Evolutionary conservation across 1,284 basidiomycete genomes (phyloP).

Genomic region (Irpex sp.): DNA sequence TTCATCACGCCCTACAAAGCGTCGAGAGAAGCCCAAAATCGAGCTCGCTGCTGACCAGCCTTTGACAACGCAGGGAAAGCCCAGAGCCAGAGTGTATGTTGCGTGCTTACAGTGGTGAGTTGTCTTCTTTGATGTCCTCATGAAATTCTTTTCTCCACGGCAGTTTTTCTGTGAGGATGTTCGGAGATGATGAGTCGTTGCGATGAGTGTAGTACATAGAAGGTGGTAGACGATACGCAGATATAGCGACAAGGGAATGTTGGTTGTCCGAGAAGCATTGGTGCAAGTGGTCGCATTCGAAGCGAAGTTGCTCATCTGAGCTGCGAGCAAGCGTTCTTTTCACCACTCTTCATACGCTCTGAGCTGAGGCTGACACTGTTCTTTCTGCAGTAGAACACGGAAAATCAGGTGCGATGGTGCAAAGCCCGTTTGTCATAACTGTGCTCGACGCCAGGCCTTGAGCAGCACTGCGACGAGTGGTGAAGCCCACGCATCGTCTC

Average conservation of each 20-base stretch:
- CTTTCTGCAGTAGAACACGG: slow-evolving; percentile 54
- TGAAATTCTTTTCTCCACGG: background rate
- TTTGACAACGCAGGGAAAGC: slow-evolving; percentile 71
- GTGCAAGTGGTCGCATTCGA: background rate
- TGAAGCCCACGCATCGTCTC: slow-evolving; percentile 8
- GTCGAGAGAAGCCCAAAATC: slow-evolving; percentile 60
- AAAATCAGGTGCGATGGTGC: slow-evolving; percentile 82
- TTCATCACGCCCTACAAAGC: slow-evolving; percentile 30
- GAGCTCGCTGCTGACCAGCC: slow-evolving; percentile 69
- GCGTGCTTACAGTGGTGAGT: slow-evolving; percentile 73
- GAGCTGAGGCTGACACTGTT: slow-evolving; percentile 1
- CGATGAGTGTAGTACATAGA: background rate
- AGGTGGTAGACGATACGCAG: background rate
- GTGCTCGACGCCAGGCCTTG: slow-evolving; percentile 38
- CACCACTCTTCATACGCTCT: background rate
- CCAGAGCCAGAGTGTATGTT: slow-evolving; percentile 69
- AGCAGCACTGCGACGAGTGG: background rate
- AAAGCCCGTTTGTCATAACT: slow-evolving; percentile 72
- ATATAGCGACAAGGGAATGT: background rate
- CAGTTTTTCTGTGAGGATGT: slow-evolving; percentile 7
- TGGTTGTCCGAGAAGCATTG: background rate
- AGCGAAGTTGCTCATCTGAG: background rate
- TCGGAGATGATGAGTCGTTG: slow-evolving; percentile 1
- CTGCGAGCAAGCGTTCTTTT: background rate
- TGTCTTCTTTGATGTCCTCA: background rate